Percentiles rank a stretch among this genome's conserved stretches.
Evolutionary conservation across 2,329 filamentous ascomycete species (phyloP).

Genomic region (Didymella exigua): DNA sequence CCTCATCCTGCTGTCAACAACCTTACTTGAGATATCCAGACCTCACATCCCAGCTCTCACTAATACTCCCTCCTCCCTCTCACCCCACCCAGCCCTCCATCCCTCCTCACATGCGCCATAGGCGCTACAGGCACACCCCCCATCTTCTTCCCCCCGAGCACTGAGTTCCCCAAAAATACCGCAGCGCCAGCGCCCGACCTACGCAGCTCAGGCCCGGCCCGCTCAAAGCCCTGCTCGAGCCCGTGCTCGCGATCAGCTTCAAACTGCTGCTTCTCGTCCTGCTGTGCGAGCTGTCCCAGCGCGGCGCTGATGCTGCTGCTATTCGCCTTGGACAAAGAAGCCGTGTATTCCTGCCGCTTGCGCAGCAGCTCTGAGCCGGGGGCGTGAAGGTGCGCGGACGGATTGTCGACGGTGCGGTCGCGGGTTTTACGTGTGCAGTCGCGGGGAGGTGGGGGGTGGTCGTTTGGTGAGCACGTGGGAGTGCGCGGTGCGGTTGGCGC

Average conservation of each 20-base stretch:
- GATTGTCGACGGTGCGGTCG: not conserved
- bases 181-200: not conserved
- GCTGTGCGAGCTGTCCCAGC: not conserved
- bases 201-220: not conserved
- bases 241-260: not conserved
- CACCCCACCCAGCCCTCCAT: not conserved
- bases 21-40: too few species aligned
- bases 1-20: too few species aligned
- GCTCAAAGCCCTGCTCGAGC: not conserved
- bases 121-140: constrained; percentile 28
- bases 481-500: not conserved
- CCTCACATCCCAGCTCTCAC: not conserved
- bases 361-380: constrained; percentile 12
- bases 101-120: constrained; percentile 25
- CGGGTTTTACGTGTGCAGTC: not conserved
- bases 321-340: not conserved
- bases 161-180: constrained; percentile 19
- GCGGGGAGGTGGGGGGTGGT: not conserved
- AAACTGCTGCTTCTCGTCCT: too few species aligned
- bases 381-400: not conserved
- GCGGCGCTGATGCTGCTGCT: not conserved
- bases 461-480: not conserved
- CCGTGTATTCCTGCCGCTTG: constrained; percentile 11
- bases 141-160: constrained; percentile 25
- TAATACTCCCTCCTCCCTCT: not conserved